These are phyloP conservation scores for Berberis thunbergii DNA, from an alignment of 164 flowering plant species.

Conservation along the genomic window DNA sequence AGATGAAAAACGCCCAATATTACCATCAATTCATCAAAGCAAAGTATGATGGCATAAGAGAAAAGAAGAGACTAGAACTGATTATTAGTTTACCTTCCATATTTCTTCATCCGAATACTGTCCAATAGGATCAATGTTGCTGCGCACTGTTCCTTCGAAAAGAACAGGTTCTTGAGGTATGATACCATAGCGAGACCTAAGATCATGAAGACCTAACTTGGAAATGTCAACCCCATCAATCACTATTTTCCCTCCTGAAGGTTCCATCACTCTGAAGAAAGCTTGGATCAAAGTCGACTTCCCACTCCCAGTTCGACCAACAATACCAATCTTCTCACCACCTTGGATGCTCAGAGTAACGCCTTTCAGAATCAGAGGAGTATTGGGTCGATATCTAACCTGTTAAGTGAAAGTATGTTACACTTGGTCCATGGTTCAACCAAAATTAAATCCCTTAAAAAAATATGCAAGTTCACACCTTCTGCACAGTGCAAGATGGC, in stretches of 20 bases:
- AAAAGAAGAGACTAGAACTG: not conserved
- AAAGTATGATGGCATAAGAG: not conserved
- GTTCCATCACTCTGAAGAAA: constrained; percentile 82
- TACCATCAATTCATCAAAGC: not conserved
- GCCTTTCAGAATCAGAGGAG: constrained; percentile 84
- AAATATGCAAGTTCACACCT: too few relatives aligned
- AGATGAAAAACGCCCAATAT: not conserved
- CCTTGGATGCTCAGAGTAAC: constrained; percentile 60
- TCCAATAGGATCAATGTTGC: constrained; percentile 83
- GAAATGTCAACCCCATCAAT: constrained; percentile 71
- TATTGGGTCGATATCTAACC: constrained; percentile 87
- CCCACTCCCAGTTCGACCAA: constrained; percentile 96
- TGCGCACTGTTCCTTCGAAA: constrained; percentile 88
- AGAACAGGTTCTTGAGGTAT: constrained; percentile 98
- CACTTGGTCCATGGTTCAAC: not conserved
- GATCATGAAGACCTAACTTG: constrained; percentile 77
- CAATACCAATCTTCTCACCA: constrained; percentile 91
- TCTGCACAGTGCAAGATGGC: too few relatives aligned
- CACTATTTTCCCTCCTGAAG: constrained; percentile 66
- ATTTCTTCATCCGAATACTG: constrained; percentile 79
- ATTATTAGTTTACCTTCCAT: constrained; percentile 59
- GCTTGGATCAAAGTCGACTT: constrained; percentile 89
- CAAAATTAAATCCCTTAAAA: not conserved
- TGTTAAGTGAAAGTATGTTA: constrained; percentile 19
- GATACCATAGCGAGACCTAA: constrained; percentile 85